Evolutionary conservation across 176 grass and related monocot genomes (phyloP).

Genomic region (Bolboschoenus planiculmis): DNA sequence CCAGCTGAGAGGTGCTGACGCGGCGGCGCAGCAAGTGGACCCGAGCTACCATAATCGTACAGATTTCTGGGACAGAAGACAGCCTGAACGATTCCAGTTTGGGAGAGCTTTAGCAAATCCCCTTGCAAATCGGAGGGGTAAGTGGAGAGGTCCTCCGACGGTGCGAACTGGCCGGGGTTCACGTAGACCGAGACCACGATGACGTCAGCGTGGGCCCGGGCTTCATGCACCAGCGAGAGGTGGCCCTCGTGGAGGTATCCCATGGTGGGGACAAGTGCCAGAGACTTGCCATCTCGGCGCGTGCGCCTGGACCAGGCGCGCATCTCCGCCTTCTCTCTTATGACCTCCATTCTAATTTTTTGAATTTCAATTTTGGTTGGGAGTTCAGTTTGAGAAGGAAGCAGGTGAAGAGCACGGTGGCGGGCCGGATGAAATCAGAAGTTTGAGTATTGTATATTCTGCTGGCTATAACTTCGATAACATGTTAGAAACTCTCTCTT

Average conservation of each 20-base stretch:
- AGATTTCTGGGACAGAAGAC: slow-evolving; percentile 62
- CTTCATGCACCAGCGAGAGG: slow-evolving; percentile 54
- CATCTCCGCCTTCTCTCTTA: slow-evolving; percentile 64
- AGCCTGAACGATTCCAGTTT: slow-evolving; percentile 41
- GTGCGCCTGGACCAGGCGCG: slow-evolving; percentile 48
- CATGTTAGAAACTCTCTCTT: too few relatives aligned
- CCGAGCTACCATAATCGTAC: slow-evolving; percentile 32
- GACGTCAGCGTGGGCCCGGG: slow-evolving; percentile 35
- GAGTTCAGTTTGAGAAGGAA: not conserved
- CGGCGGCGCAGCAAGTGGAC: not conserved
- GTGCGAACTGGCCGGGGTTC: slow-evolving; percentile 79
- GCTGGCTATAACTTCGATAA: too few relatives aligned
- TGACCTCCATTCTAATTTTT: slow-evolving; percentile 48
- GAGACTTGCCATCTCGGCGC: slow-evolving; percentile 41
- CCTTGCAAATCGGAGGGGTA: slow-evolving; percentile 69
- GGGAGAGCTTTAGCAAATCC: slow-evolving; percentile 61
- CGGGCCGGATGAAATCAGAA: too few relatives aligned
- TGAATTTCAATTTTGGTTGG: not conserved
- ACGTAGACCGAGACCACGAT: slow-evolving; percentile 81
- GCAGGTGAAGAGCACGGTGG: not conserved
- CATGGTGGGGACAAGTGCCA: slow-evolving; percentile 86
- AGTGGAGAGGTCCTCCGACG: slow-evolving; percentile 54
- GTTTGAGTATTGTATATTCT: too few relatives aligned
- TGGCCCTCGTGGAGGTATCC: slow-evolving; percentile 88
- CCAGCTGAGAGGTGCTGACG: slow-evolving; percentile 8